These are phyloP conservation scores for Serendipita indica DNA, from an alignment of 768 basidiomycete species.

Conservation along the genomic window DNA sequence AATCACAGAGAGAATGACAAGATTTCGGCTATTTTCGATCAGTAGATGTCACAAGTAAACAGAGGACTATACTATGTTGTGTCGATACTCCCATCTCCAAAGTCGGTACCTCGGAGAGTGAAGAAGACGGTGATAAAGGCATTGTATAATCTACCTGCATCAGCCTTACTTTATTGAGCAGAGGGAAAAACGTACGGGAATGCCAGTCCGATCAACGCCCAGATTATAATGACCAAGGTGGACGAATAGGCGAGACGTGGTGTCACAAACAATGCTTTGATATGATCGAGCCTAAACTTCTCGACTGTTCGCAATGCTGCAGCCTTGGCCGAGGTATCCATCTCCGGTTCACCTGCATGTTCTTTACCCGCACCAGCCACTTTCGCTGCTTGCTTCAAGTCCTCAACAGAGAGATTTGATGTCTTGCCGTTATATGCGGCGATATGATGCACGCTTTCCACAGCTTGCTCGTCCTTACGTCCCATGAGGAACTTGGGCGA, in stretches of 20 bases:
- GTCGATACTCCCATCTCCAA: conserved; percentile 53
- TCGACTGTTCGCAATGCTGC: conserved; percentile 29
- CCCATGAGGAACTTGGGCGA: conserved; percentile 62
- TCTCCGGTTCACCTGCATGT: conserved; percentile 12
- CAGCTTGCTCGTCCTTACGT: conserved; percentile 42
- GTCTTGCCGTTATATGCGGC: conserved; percentile 44
- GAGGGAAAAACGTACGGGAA: conserved; percentile 37
- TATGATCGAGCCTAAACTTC: conserved; percentile 30
- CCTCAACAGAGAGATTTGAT: conserved; percentile 35
- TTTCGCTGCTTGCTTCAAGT: conserved; percentile 26
- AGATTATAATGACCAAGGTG: conserved; percentile 37
- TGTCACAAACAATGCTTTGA: conserved; percentile 49
- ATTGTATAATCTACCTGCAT: conserved; percentile 14
- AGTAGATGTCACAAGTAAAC: conserved; percentile 16
- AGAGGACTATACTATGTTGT: conserved; percentile 55
- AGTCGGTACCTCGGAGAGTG: conserved; percentile 46
- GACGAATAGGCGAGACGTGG: conserved; percentile 52
- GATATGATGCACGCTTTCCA: conserved; percentile 44
- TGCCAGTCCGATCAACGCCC: conserved; percentile 62
- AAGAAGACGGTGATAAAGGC: conserved; percentile 30
- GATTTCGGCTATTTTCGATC: conserved; percentile 19
- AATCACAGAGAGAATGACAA: conserved; percentile 42
- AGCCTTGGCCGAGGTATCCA: conserved; percentile 26
- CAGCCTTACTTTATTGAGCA: not conserved
- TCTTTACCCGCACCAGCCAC: conserved; percentile 13